Percentiles rank a stretch among this genome's conserved stretches.
These are phyloP conservation scores for Colletotrichum lentis DNA, from an alignment of 2,329 filamentous ascomycete species.

Conservation along the genomic window DNA sequence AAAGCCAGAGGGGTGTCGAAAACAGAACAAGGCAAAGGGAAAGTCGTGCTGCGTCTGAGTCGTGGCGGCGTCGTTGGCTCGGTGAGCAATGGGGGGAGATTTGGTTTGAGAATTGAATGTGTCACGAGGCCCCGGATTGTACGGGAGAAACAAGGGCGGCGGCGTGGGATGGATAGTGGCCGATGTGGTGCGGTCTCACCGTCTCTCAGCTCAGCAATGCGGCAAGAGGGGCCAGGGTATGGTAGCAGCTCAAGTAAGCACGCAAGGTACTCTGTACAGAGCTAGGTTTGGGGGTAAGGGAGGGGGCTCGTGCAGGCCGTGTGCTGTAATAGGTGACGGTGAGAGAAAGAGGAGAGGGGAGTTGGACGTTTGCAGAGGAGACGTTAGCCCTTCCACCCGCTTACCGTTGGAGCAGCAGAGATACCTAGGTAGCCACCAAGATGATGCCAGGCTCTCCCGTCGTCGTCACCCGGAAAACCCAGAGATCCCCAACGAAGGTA, in stretches of 20 bases:
- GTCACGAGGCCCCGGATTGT: constrained; percentile 32
- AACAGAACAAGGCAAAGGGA: not conserved
- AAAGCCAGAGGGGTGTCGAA: not conserved
- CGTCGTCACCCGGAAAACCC: constrained; percentile 15
- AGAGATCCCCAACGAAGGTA: not conserved
- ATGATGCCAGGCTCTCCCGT: not conserved
- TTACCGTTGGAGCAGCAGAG: not conserved
- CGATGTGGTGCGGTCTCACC: constrained; percentile 11
- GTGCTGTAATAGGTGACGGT: constrained; percentile 1
- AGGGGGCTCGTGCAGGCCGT: too few relatives aligned
- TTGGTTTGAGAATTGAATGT: constrained; percentile 23
- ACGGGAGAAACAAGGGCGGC: constrained; percentile 32
- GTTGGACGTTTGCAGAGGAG: not conserved
- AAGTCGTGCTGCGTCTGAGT: constrained; percentile 9
- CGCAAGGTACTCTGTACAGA: constrained; percentile 19
- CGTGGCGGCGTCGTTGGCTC: constrained; percentile 18
- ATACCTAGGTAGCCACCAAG: not conserved
- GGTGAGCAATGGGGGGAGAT: constrained; percentile 36
- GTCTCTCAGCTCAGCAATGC: constrained; percentile 16
- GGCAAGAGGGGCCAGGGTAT: constrained; percentile 10
- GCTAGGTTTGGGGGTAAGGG: not conserved
- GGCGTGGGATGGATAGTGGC: constrained; percentile 30
- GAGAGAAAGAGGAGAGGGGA: not conserved
- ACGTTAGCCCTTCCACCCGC: not conserved
- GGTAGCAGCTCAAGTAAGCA: constrained; percentile 15